phyloP scores from a whole-genome alignment of 371 early-diverging fungal genomes.

The Mortierella sp. region DNA sequence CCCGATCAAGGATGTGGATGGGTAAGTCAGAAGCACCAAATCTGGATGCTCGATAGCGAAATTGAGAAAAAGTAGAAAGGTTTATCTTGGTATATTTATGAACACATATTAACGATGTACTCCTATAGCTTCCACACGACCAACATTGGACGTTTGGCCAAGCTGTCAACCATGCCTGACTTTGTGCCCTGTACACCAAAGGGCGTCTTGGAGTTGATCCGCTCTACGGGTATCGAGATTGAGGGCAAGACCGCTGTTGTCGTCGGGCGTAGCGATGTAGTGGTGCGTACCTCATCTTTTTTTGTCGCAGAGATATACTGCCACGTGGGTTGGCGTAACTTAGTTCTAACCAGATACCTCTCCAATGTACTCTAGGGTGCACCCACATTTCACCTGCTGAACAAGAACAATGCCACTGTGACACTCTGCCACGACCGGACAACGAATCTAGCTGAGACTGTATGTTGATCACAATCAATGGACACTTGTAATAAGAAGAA shows the following conservation, averaged over 20 bases:
- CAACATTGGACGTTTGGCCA: conserved; percentile 92
- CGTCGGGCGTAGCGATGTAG: conserved; percentile 94
- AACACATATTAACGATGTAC: too few species aligned
- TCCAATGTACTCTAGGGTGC: conserved; percentile 67
- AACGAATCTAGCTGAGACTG: conserved; percentile 73
- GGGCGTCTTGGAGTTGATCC: conserved; percentile 88
- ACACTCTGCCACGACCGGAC: conserved; percentile 93
- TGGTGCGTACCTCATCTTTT: conserved; percentile 54
- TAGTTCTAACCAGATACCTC: background rate
- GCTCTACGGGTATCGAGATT: conserved; percentile 73
- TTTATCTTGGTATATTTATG: too few species aligned
- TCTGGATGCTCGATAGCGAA: too few species aligned
- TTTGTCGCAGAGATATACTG: background rate
- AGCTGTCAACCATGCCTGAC: conserved; percentile 77
- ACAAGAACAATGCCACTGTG: conserved; percentile 85
- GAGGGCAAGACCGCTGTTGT: conserved; percentile 90
- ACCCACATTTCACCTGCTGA: conserved; percentile 88
- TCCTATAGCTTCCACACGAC: conserved; percentile 80
- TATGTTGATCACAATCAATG: conserved; percentile 43
- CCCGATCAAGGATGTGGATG: conserved; percentile 94
- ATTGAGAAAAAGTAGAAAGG: too few species aligned
- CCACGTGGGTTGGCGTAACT: background rate
- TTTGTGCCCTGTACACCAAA: conserved; percentile 96
- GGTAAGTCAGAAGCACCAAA: too few species aligned
- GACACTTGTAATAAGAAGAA: background rate